Percentiles rank a stretch among this genome's conserved stretches.
Evolutionary conservation across 441 rosid species (phyloP).

Genomic region (Aleurites moluccanus): DNA sequence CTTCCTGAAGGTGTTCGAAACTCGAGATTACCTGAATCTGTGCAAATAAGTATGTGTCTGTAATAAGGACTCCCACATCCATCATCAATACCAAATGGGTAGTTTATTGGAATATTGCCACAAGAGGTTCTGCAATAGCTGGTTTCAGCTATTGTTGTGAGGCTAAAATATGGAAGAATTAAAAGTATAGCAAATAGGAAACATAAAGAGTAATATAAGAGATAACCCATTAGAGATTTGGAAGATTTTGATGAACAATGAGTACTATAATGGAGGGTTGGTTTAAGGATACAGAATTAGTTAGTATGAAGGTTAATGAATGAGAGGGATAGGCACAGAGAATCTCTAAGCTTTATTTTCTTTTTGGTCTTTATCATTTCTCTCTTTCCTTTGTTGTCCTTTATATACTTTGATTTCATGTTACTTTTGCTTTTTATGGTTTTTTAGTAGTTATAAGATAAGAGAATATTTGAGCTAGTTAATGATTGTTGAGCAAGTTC

Average conservation of each 20-base stretch:
- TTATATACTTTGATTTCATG: background rate
- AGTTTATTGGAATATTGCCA: constrained; percentile 66
- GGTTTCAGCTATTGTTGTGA: constrained; percentile 40
- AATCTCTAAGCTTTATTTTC: constrained; percentile 13
- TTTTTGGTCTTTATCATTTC: background rate
- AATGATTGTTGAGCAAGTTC: constrained; percentile 3
- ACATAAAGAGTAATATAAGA: constrained; percentile 14
- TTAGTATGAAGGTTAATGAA: constrained; percentile 10
- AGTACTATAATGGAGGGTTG: background rate
- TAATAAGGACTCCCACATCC: constrained; percentile 91
- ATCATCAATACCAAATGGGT: constrained; percentile 79
- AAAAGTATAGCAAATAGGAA: background rate
- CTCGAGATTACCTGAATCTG: constrained; percentile 54
- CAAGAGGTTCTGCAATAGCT: constrained; percentile 64
- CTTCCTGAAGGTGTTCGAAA: constrained; percentile 83
- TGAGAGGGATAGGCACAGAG: constrained; percentile 7
- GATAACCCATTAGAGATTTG: constrained; percentile 26
- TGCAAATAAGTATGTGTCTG: constrained; percentile 73
- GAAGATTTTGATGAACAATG: background rate
- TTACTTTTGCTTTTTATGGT: constrained; percentile 12
- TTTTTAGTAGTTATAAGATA: constrained; percentile 16
- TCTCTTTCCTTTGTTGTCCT: constrained; percentile 10
- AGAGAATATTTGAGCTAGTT: background rate
- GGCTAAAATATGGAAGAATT: constrained; percentile 15
- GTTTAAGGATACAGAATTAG: background rate